Percentiles rank a stretch among this genome's conserved stretches.
Conservation (phyloP, 148 eudicot species). For the Dysphania ambrosioides region DNA sequence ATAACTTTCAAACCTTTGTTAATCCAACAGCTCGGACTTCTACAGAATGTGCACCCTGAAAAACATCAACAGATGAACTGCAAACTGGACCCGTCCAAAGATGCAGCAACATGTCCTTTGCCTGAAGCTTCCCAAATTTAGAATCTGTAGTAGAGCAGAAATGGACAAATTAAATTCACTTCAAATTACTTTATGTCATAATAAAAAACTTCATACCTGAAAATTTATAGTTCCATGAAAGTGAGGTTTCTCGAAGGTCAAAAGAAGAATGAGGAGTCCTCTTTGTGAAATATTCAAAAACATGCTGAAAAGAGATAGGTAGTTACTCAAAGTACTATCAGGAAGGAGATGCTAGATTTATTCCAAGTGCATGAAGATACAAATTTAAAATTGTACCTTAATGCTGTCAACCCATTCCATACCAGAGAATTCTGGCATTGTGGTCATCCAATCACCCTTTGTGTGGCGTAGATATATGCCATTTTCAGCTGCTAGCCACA, state of each 20-base stretch:
- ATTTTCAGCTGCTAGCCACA: constrained; percentile 91
- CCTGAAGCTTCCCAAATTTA: constrained; percentile 77
- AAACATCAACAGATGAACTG: constrained; percentile 69
- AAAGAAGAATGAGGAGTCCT: constrained; percentile 74
- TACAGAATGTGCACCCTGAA: constrained; percentile 73
- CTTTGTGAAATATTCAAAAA: constrained; percentile 80
- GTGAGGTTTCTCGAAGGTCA: constrained; percentile 78
- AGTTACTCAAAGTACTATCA: too few species aligned
- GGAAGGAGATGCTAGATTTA: background rate
- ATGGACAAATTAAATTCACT: background rate
- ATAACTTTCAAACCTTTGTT: constrained; percentile 48
- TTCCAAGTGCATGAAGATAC: background rate
- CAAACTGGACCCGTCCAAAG: constrained; percentile 79
- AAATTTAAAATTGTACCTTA: constrained; percentile 34
- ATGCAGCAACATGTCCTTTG: constrained; percentile 77
- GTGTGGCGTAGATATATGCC: constrained; percentile 78
- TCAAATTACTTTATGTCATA: background rate
- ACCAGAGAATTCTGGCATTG: constrained; percentile 66
- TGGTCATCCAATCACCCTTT: constrained; percentile 65
- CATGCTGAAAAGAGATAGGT: constrained; percentile 51
- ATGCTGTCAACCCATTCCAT: constrained; percentile 85
- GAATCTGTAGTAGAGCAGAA: constrained; percentile 36
- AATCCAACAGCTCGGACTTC: constrained; percentile 84
- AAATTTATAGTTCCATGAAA: constrained; percentile 74
- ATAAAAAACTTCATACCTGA: constrained; percentile 39